phyloP scores from a whole-genome alignment of 306 rosid species.

The Cucurbita moschata region DNA sequence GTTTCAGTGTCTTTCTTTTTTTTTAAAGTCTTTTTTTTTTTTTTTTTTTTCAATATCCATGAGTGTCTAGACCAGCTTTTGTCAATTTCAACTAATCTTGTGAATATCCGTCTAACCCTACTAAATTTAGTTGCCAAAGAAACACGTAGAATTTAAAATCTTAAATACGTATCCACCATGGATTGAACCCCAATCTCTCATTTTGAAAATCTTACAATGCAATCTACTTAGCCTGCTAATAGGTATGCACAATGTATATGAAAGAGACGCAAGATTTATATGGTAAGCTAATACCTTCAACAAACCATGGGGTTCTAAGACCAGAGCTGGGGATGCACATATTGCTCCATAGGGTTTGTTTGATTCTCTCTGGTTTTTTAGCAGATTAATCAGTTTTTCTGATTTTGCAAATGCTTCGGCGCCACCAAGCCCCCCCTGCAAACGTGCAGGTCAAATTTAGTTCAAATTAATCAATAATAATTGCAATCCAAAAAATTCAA shows the following conservation, averaged over 20 bases:
- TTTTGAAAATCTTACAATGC: background rate
- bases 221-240: background rate
- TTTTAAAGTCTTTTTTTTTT: no score
- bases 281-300: conserved; percentile 42
- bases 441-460: conserved; percentile 9
- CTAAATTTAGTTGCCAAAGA: no score
- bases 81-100: no score
- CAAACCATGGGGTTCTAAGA: conserved; percentile 81
- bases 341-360: conserved; percentile 82
- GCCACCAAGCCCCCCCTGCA: conserved; percentile 96
- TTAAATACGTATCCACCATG: no score
- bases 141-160: no score
- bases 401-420: conserved; percentile 80
- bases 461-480: background rate
- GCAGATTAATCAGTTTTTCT: conserved; percentile 47
- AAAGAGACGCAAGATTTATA: background rate
- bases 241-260: background rate
- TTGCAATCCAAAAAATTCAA: background rate
- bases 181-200: background rate
- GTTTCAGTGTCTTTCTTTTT: background rate
- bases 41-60: no score
- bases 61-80: no score
- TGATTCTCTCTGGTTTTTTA: conserved; percentile 58
- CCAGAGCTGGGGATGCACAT: conserved; percentile 91
- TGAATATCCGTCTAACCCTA: no score